Evolutionary conservation across 2,329 filamentous ascomycete species (phyloP).

Genomic region (Colletotrichum camelliae): DNA sequence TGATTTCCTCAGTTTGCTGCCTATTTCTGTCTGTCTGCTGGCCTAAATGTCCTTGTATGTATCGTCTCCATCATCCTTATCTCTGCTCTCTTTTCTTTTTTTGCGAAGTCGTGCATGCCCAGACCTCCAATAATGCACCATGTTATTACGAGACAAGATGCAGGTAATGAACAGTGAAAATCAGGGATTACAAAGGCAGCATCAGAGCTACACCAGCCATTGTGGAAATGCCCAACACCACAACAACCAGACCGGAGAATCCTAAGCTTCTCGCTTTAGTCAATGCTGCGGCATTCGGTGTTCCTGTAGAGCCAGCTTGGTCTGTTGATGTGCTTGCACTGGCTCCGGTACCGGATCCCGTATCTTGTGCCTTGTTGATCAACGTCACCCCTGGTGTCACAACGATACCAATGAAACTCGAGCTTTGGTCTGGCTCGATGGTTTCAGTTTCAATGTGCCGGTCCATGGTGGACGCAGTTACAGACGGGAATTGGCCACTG

Average conservation of each 20-base stretch:
- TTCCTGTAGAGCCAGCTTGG: not conserved
- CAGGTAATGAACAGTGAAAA: not conserved
- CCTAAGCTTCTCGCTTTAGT: not conserved
- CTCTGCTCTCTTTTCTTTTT: accelerated
- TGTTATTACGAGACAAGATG: not conserved
- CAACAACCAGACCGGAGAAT: too few species aligned
- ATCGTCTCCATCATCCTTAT: not conserved
- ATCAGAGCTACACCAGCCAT: not conserved
- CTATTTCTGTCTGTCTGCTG: not conserved
- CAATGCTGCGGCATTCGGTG: not conserved
- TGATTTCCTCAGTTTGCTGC: not conserved
- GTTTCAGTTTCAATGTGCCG: not conserved
- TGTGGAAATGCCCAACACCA: not conserved
- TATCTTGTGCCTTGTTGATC: not conserved
- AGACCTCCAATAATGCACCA: not conserved
- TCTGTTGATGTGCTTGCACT: not conserved
- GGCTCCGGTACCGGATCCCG: not conserved
- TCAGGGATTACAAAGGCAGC: not conserved
- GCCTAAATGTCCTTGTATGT: not conserved
- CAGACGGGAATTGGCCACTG: not conserved
- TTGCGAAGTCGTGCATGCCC: not conserved
- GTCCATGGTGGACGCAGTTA: not conserved
- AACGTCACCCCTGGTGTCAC: not conserved
- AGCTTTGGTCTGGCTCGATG: not conserved
- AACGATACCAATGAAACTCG: not conserved